Evolutionary conservation across 1,139 yeast species (phyloP).

Genomic region (Suhomyces coccinellae): DNA sequence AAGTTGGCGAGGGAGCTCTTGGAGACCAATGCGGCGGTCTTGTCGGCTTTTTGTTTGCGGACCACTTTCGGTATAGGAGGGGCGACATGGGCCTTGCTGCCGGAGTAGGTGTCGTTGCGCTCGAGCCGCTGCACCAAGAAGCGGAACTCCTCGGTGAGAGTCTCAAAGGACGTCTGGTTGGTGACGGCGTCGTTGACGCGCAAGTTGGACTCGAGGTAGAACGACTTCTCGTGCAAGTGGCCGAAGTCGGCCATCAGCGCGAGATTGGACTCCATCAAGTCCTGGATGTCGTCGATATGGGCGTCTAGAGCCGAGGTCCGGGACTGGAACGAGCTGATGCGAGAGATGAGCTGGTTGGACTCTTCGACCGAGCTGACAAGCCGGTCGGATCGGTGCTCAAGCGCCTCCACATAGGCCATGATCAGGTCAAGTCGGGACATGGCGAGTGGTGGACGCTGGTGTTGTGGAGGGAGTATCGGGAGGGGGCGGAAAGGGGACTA

Average conservation of each 20-base stretch:
- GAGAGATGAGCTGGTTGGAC: slow-evolving; percentile 24
- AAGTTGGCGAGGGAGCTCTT: slow-evolving; percentile 39
- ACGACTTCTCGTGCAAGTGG: slow-evolving; percentile 34
- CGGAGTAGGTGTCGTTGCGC: slow-evolving; percentile 11
- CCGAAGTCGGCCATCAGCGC: slow-evolving; percentile 28
- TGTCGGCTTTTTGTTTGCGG: background rate
- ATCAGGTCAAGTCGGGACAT: slow-evolving; percentile 31
- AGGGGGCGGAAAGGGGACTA: background rate
- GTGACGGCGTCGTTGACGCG: slow-evolving; percentile 34
- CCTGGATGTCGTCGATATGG: slow-evolving; percentile 32
- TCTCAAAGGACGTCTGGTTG: slow-evolving; percentile 51
- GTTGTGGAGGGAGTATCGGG: background rate
- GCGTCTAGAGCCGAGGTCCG: slow-evolving; percentile 31
- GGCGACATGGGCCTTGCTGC: background rate
- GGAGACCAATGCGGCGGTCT: slow-evolving; percentile 4
- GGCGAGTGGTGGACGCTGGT: background rate
- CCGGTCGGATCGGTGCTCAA: slow-evolving; percentile 29
- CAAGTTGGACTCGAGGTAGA: slow-evolving; percentile 37
- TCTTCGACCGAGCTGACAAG: slow-evolving; percentile 25
- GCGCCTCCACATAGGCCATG: slow-evolving; percentile 31
- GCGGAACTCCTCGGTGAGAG: slow-evolving; percentile 45
- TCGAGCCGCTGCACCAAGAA: slow-evolving; percentile 17
- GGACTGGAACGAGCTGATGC: slow-evolving; percentile 23
- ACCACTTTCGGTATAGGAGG: background rate
- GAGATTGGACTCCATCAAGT: slow-evolving; percentile 26